Base-by-base conservation (phyloP, 2,329 filamentous ascomycete species). In the Pseudophaeomoniella oleicola region DNA sequence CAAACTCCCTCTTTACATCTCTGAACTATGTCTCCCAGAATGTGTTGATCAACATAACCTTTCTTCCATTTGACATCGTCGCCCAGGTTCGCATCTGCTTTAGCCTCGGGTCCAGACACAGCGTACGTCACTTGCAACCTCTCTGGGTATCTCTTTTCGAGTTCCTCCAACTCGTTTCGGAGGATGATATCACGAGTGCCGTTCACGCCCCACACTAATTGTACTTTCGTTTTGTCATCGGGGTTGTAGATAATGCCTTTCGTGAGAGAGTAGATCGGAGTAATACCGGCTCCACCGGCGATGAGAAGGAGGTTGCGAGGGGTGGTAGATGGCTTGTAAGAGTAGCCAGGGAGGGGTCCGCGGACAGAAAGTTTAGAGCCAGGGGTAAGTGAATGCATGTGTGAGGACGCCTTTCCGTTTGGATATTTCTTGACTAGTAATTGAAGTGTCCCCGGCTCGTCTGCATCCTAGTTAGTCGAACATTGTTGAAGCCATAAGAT, bases 251-350 rank as follows among this genome's bases (percentile, higher is more conserved):
- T 58, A 38, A 81, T 77, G 2, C 72, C 72, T 34, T 65, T 69
- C 2, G 70, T 62, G 2, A 81, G 66, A 50, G 80, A 75, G 50
- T 72, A 81, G 44, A 78, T 67, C 0, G 80, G 79, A 0, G 78
- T 83, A 44, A 85, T 81, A 13, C 80, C 80, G 0, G 76, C 77
- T 10, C 80, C 79, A 32, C 80, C 79, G 1, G 79, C 79, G 31
- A 84, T 69, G 29, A 82, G 62, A 2, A 72, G 69, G n/a, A 84
- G 54, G 42, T 71, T 64, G 3, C 22, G 22, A 49, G 50, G 48
- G 54, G 62, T 50, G 58, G 56, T 48, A 37, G 62, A 62, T 17
- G 69, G 58, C 15, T 59, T 66, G 68, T 71, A 80, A 19, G 55
- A 47, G 50, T 70, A 69, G 16, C 65, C 69, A 13, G 62, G 63